Percentiles rank a stretch among this genome's conserved stretches.
Conservation (phyloP, 2,329 filamentous ascomycete genomes). For the Chalara sp. region DNA sequence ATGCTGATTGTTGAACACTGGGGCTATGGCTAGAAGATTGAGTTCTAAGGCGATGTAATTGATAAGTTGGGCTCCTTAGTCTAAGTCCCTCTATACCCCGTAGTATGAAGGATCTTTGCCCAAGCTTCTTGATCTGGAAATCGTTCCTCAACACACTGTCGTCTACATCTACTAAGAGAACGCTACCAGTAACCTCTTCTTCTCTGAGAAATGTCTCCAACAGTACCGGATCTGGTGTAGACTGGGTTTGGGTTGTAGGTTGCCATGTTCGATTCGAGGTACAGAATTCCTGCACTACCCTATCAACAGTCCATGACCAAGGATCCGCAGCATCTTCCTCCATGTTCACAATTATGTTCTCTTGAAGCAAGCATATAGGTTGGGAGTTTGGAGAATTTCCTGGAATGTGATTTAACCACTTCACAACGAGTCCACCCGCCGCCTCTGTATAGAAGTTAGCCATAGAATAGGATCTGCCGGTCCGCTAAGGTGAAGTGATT, state of each 20-base stretch:
- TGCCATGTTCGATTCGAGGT: constrained; percentile 42
- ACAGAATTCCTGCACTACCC: constrained; percentile 62
- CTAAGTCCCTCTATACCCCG: constrained; percentile 52
- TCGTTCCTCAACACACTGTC: constrained; percentile 18
- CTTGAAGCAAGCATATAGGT: not conserved
- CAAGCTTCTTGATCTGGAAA: constrained; percentile 17
- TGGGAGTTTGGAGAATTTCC: constrained; percentile 1
- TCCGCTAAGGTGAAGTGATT: too few species aligned
- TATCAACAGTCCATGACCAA: constrained; percentile 64
- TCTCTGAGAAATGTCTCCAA: constrained; percentile 52
- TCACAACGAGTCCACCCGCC: too few species aligned
- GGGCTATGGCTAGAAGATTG: too few species aligned
- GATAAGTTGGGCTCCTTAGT: constrained; percentile 33
- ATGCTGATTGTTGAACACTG: too few species aligned
- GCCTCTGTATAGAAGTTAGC: too few species aligned
- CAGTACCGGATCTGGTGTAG: constrained; percentile 39
- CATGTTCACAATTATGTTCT: constrained; percentile 22
- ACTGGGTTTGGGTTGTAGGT: constrained; percentile 22
- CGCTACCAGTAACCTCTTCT: constrained; percentile 42
- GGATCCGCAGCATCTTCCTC: constrained; percentile 49
- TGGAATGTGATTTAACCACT: not conserved
- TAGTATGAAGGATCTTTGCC: constrained; percentile 33
- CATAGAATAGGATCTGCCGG: too few species aligned
- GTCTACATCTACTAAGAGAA: constrained; percentile 18
- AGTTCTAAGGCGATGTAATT: not conserved